These are phyloP conservation scores for Mycena maculata DNA, from an alignment of 768 basidiomycete species.

Conservation along the genomic window DNA sequence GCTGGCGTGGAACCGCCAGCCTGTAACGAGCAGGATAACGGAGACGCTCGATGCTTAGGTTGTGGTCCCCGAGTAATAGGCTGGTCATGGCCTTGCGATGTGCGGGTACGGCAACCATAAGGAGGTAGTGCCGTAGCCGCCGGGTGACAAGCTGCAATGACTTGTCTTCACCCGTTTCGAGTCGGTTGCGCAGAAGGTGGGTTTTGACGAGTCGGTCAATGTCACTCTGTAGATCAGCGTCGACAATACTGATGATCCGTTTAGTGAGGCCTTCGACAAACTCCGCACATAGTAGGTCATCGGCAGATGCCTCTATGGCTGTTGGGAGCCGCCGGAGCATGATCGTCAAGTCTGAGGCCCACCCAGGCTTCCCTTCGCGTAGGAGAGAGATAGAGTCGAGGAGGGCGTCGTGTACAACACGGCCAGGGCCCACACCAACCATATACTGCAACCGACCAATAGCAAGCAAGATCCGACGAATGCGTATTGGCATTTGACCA, in stretches of 20 bases:
- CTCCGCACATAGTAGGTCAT: too few species aligned
- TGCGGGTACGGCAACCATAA: background rate
- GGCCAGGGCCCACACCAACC: background rate
- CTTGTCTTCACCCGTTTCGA: background rate
- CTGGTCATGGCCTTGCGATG: background rate
- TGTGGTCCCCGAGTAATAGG: too few species aligned
- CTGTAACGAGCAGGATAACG: too few species aligned
- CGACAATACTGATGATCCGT: background rate
- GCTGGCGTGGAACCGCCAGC: too few species aligned
- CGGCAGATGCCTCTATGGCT: background rate
- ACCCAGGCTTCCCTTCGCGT: background rate
- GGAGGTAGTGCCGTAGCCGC: background rate
- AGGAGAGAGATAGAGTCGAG: background rate
- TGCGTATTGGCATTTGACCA: constrained; percentile 19
- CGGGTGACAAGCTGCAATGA: background rate
- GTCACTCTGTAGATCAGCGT: background rate
- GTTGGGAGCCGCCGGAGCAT: background rate
- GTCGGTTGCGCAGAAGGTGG: constrained; percentile 8
- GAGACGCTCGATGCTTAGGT: too few species aligned
- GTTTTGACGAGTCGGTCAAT: constrained; percentile 10
- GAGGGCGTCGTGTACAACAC: background rate
- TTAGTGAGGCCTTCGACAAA: background rate
- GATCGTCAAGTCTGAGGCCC: background rate
- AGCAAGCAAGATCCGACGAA: constrained; percentile 8
- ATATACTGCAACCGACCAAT: constrained; percentile 12